Evolutionary conservation across 2,329 filamentous ascomycete species (phyloP).

Genomic region (Diaporthe helianthi): DNA sequence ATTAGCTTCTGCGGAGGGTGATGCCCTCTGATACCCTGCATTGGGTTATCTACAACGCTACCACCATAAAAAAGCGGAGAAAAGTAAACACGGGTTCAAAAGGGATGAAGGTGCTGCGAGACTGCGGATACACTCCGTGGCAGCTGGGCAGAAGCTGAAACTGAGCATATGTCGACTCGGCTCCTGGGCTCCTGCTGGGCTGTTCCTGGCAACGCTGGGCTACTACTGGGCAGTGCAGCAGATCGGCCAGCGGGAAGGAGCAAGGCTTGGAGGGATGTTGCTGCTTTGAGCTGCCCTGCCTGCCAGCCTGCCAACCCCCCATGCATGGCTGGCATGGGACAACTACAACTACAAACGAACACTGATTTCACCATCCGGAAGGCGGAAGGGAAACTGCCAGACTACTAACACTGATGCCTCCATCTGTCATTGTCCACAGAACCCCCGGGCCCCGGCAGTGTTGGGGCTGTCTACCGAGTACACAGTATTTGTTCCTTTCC

Average conservation of each 20-base stretch:
- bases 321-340: neutral
- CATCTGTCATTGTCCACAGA: constrained; percentile 3
- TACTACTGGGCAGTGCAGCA: neutral
- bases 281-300: too few species aligned
- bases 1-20: neutral
- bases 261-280: neutral
- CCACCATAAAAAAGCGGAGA: neutral
- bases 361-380: too few species aligned
- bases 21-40: neutral
- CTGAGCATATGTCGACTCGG: constrained; percentile 10
- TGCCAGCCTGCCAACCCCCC: too few species aligned
- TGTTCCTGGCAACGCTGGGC: neutral
- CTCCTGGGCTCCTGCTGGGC: neutral
- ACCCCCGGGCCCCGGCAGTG: neutral
- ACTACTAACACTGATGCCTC: constrained; percentile 4
- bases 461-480: neutral
- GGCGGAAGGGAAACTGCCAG: neutral
- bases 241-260: constrained; percentile 6
- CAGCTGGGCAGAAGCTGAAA: neutral
- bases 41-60: neutral
- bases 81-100: neutral
- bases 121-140: neutral
- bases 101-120: neutral
- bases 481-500: too few species aligned
- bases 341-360: neutral